These are phyloP conservation scores for Bipolaris oryzae DNA, from an alignment of 2,329 filamentous ascomycete genomes.

Conservation along the genomic window DNA sequence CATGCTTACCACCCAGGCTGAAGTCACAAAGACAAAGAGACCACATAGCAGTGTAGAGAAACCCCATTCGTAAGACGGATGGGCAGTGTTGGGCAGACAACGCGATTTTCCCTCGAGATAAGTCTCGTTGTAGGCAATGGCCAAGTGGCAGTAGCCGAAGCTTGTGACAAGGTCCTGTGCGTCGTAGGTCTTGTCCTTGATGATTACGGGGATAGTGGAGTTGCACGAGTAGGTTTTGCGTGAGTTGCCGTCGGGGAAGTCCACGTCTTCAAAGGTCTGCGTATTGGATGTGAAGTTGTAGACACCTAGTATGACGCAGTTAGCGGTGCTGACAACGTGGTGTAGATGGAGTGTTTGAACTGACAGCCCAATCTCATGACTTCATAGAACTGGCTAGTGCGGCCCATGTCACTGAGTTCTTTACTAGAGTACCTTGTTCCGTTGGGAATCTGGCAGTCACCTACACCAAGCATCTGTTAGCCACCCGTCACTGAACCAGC, in stretches of 20 bases:
- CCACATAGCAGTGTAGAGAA: slow-evolving; percentile 46
- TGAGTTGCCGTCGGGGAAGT: neutral
- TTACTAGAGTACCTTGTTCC: slow-evolving; percentile 20
- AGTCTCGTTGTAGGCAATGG: slow-evolving; percentile 18
- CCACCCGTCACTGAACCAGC: too few relatives aligned
- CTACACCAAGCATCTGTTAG: slow-evolving; percentile 11
- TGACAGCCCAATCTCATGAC: too few relatives aligned
- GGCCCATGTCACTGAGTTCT: neutral
- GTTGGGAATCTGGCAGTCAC: slow-evolving; percentile 30
- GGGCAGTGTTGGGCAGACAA: slow-evolving; percentile 37
- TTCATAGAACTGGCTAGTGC: too few relatives aligned
- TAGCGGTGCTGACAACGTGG: neutral
- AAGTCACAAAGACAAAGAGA: slow-evolving; percentile 40
- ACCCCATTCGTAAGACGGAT: slow-evolving; percentile 45
- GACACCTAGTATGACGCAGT: slow-evolving; percentile 1
- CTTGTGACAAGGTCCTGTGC: slow-evolving; percentile 14
- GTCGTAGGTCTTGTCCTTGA: slow-evolving; percentile 24
- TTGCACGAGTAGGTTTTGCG: slow-evolving; percentile 18
- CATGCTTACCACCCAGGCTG: slow-evolving; percentile 42
- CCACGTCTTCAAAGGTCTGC: neutral
- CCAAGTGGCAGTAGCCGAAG: slow-evolving; percentile 25
- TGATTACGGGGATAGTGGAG: slow-evolving; percentile 13
- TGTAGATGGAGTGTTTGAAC: too few relatives aligned
- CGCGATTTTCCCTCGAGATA: slow-evolving; percentile 20
- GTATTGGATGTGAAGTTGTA: slow-evolving; percentile 21